These are phyloP conservation scores for Zymoseptoria brevis DNA, from an alignment of 2,329 filamentous ascomycete species.

Conservation along the genomic window DNA sequence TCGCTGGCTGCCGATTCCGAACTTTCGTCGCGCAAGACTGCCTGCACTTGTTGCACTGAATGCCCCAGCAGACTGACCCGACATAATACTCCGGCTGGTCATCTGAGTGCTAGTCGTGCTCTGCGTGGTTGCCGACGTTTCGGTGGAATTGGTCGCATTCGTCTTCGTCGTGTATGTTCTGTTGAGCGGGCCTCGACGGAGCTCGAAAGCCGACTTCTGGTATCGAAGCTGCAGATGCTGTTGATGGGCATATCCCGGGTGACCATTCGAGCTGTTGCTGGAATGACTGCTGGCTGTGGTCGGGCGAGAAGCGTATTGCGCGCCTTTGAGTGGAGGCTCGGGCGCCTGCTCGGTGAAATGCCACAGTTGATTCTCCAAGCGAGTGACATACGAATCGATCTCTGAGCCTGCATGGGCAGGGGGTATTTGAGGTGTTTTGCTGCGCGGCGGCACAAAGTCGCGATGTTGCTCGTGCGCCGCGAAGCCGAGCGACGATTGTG, in stretches of 20 bases:
- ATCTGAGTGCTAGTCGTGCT: constrained; percentile 67
- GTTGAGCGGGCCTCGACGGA: constrained; percentile 59
- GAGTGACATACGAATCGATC: constrained; percentile 76
- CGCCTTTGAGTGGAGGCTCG: constrained; percentile 24
- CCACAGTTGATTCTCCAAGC: constrained; percentile 78
- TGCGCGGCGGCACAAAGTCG: constrained; percentile 38
- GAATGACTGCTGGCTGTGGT: constrained; percentile 24
- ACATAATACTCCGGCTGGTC: constrained; percentile 86
- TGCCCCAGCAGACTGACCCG: constrained; percentile 77
- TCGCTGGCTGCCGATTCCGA: constrained; percentile 37
- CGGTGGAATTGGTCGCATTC: constrained; percentile 69
- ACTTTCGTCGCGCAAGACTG: constrained; percentile 73
- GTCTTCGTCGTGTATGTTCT: constrained; percentile 86
- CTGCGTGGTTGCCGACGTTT: constrained; percentile 40
- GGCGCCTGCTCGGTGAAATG: constrained; percentile 39
- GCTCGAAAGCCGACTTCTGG: constrained; percentile 71
- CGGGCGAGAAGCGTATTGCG: constrained; percentile 21
- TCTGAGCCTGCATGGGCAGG: constrained; percentile 47
- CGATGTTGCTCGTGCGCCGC: constrained; percentile 31
- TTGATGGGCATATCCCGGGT: constrained; percentile 35
- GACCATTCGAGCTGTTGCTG: constrained; percentile 18
- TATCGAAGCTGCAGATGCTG: constrained; percentile 39
- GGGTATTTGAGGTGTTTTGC: constrained; percentile 41
- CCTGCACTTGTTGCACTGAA: constrained; percentile 94
- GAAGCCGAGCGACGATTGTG: constrained; percentile 69